A percentile compares a stretch with the other conserved stretches of the same genome.
These are phyloP conservation scores for Teratosphaeria gauchensis DNA, from an alignment of 2,329 filamentous ascomycete species.

Conservation along the genomic window DNA sequence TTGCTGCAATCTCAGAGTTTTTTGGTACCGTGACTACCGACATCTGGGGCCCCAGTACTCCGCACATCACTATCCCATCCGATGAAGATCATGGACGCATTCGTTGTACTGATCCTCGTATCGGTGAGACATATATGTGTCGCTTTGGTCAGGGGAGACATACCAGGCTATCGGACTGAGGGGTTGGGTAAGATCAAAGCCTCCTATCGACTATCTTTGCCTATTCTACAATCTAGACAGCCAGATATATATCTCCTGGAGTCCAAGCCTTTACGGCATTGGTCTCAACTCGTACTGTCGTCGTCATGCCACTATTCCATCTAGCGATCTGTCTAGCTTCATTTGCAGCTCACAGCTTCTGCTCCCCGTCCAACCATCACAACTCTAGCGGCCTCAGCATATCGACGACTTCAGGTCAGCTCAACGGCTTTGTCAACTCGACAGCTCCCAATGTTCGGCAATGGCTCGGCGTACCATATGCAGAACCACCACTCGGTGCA, in stretches of 20 bases:
- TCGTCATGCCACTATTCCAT: background rate
- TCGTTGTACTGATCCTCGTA: background rate
- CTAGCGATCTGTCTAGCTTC: background rate
- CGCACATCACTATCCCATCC: background rate
- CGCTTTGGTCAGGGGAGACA: background rate
- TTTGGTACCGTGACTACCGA: background rate
- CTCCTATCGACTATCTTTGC: background rate
- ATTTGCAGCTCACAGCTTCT: background rate
- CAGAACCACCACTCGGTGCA: constrained; percentile 42
- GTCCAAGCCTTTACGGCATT: background rate
- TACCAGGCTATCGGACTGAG: background rate
- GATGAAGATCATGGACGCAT: background rate
- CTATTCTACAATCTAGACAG: background rate
- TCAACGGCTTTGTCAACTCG: background rate
- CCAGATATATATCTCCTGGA: background rate
- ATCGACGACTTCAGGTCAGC: background rate
- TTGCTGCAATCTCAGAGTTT: background rate
- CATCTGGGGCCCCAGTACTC: background rate
- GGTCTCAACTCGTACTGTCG: background rate
- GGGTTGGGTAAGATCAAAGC: background rate
- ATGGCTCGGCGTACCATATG: constrained; percentile 48
- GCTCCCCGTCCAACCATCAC: background rate
- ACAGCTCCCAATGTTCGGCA: constrained; percentile 7
- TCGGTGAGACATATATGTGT: background rate
- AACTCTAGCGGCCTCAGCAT: background rate